Base-by-base conservation (phyloP, 139 green algal genomes). In the Chlamydomonas incerta region DNA sequence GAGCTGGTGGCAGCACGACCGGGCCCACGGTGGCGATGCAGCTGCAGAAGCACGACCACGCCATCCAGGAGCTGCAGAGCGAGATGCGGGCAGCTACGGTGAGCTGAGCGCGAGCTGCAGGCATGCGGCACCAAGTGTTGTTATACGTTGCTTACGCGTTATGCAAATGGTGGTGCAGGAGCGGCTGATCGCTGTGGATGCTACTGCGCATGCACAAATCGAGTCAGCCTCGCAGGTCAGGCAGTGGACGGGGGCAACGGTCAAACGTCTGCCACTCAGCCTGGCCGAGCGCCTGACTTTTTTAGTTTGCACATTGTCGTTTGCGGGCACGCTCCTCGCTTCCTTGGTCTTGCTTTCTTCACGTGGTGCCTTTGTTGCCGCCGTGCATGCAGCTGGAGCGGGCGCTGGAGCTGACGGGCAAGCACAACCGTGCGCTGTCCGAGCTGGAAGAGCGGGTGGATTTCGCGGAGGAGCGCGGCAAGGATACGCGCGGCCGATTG, bases 361-460 rank as follows among this genome's bases (percentile, higher is more conserved):
- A 50, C 8, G 41, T 50, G 41, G 5, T 50, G 41, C 6, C 41
- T 13, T 8, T 5, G 41, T 8, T 50, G 41, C 41, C 8, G 41
- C 41, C 41, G 8, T 50, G 6, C 41, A 66, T 0, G 23, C 79
- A 85, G 52, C 24, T 74, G 29, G 79, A 85, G 67, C 71, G 67
- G 63, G 41, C 58, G 55, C 68, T 70, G 33, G 52, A 50, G 58
- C 9, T 34, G 23, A 52, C 35, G 26, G 28, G 31, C 20, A 63
- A 11, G 33, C 70, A 87, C 57, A 34, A n/a, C 13, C 70, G 65
- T 41, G 13, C 31, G 62, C 33, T 88, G 14, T 37, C 26, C 23
- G 83, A 88, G 9, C 29, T 88, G n/a, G 83, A 88, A 63, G 29
- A 52, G 31, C 83, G 83, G 9, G 14, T 88, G 47, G 47, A 21